Base-by-base conservation (phyloP, 1,284 basidiomycete species). In the Papiliotrema fonsecae region DNA sequence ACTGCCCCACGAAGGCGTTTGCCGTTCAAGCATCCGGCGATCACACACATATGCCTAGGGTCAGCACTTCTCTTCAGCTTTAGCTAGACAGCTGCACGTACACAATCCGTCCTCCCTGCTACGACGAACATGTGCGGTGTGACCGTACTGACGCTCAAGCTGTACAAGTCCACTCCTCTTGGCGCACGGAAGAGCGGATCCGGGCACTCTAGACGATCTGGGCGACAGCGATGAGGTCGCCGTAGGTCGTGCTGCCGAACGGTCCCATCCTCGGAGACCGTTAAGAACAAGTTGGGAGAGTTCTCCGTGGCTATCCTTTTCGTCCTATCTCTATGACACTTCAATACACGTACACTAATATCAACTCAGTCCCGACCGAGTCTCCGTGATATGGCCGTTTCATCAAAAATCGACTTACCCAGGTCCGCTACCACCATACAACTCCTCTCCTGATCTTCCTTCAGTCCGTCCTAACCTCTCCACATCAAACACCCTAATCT, bases 211-310 rank as follows among this genome's bases (percentile, higher is more conserved):
- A 56, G 48, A 9, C 60, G 59, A 52, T 71, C 63, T 11, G 57
- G 48, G 9, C 60, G 59, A 52, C 72, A 74, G 16, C 28, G 38
- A 54, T 74, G 72, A 5, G 69, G 68, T 18, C 64, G 79, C 37
- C 92, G 79, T 22, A 96, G 74, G 69, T 96, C 92, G 66, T 93
- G 89, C 67, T 94, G 91, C 25, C 91, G 80, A 10, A 85, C 83
- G n/a, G 81, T 77, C 1, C 81, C 83, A 63, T 85, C 83, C 77
- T 85, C 91, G 18, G 83, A 81, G 13, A 91, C 88, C 0, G 88
- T 88, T 28, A 97, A 71, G 70, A 96, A 96, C 34, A 84, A 67
- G 67, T 88, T 83, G 0, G 89, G 85, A 52, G 84, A 88, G 31
- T 87, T 82, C 68, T 91, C 88, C 14, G 84, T 86, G 4, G 87